Evolutionary conservation across 768 basidiomycete species (phyloP).

Genomic region (Rhodotorula paludigena): DNA sequence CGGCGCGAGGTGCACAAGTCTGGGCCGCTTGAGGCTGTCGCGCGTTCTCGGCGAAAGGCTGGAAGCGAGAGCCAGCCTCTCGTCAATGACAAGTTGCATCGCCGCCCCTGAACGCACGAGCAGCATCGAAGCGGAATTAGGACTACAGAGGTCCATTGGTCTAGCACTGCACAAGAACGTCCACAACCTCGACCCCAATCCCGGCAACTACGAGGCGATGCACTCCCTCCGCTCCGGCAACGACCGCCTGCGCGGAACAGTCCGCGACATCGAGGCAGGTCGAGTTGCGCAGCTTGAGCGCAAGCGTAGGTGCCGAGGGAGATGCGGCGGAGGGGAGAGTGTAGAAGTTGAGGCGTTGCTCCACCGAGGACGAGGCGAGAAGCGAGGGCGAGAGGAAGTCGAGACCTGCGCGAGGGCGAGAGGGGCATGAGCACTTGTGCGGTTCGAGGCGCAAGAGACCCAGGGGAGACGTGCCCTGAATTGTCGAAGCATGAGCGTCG

Average conservation of each 20-base stretch:
- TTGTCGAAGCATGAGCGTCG: conserved; percentile 10
- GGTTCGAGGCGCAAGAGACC: not conserved
- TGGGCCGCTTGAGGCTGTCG: no score
- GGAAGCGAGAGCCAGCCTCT: no score
- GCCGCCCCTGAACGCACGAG: no score
- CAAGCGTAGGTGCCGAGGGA: not conserved
- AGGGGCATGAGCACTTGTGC: not conserved
- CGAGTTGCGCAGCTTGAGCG: not conserved
- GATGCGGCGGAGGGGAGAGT: not conserved
- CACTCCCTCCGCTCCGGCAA: not conserved
- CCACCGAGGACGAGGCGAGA: conserved; percentile 19
- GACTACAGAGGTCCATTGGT: no score
- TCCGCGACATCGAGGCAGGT: conserved; percentile 17
- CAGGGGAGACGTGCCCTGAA: not conserved
- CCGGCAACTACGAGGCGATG: not conserved
- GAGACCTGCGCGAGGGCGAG: conserved; percentile 2
- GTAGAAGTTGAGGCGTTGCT: conserved; percentile 21
- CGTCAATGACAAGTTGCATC: no score
- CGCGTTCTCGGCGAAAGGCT: no score
- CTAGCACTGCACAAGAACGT: no score
- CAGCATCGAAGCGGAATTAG: no score
- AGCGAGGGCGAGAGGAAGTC: conserved; percentile 5
- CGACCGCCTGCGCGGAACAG: conserved; percentile 4
- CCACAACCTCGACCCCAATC: conserved; percentile 2
- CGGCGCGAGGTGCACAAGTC: no score